Percentiles rank a stretch among this genome's conserved stretches.
Conservation (phyloP, 768 basidiomycete species). For the Hygrophoropsis aurantiaca region DNA sequence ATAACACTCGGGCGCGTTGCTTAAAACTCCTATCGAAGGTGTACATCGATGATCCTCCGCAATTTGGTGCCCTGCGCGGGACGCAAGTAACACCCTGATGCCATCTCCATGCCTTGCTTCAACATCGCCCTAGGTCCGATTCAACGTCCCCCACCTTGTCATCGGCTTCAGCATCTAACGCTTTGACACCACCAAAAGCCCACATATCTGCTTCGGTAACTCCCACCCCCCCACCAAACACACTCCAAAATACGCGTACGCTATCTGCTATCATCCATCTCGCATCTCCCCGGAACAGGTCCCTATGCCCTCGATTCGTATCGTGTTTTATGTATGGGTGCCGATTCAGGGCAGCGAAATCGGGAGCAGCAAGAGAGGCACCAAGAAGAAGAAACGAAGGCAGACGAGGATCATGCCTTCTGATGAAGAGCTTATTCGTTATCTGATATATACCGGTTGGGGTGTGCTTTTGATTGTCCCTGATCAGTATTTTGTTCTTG, state of each 20-base stretch:
- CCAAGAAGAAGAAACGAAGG: conserved; percentile 15
- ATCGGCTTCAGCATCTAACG: no score
- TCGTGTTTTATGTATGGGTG: conserved; percentile 57
- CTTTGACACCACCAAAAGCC: no score
- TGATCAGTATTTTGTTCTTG: not conserved
- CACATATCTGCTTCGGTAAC: no score
- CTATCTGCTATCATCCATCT: conserved; percentile 51
- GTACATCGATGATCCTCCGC: conserved; percentile 49
- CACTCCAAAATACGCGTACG: not conserved
- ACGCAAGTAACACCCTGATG: no score
- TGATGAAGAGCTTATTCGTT: conserved; percentile 71
- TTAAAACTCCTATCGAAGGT: conserved; percentile 52
- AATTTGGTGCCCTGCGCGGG: conserved; percentile 27
- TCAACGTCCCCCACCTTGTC: no score
- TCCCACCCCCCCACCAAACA: no score
- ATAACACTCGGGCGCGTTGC: conserved; percentile 54
- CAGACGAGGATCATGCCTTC: conserved; percentile 65
- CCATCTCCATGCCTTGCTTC: not conserved
- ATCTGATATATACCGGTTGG: conserved; percentile 49
- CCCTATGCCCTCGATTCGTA: conserved; percentile 76
- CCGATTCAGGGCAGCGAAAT: no score
- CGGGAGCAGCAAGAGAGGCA: no score
- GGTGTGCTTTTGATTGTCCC: not conserved
- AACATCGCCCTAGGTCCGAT: not conserved
- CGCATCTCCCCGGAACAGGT: conserved; percentile 65